phyloP scores from a whole-genome alignment of 768 basidiomycete species.

The Lanmaoa rubissima region DNA sequence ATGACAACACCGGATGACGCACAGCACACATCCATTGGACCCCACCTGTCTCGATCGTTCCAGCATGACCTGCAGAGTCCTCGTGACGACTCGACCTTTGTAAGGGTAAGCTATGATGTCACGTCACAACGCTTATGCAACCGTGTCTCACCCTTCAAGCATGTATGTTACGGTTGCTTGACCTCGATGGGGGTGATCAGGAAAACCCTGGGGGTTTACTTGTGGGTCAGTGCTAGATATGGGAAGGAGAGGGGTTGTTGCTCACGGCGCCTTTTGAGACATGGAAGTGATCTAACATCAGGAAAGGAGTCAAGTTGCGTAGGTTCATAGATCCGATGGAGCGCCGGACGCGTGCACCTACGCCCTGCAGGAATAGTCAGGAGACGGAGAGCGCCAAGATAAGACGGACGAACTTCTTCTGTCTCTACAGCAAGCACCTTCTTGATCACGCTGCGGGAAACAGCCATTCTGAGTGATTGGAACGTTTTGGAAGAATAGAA shows the following conservation, averaged over 20 bases:
- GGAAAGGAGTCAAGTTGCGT: slow-evolving; percentile 84
- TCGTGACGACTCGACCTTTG: slow-evolving; percentile 75
- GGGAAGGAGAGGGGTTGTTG: slow-evolving; percentile 1
- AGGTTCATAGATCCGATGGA: slow-evolving; percentile 77
- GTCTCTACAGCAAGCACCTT: slow-evolving; percentile 76
- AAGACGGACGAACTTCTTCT: slow-evolving; percentile 50
- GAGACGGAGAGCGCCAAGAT: background rate
- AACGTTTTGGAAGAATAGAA: background rate
- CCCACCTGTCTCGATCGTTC: slow-evolving; percentile 74
- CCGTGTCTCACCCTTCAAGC: slow-evolving; percentile 61
- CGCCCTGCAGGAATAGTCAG: slow-evolving; percentile 48
- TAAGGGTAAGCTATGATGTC: background rate
- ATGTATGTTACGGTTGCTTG: slow-evolving; percentile 90
- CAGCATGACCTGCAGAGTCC: slow-evolving; percentile 86
- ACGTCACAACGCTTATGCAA: background rate
- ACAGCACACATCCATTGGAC: slow-evolving; percentile 96
- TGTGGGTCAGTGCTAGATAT: background rate
- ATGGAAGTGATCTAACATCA: slow-evolving; percentile 86
- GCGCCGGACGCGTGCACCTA: slow-evolving; percentile 78
- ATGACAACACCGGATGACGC: slow-evolving; percentile 24
- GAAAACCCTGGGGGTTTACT: slow-evolving; percentile 61
- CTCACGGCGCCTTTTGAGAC: slow-evolving; percentile 66
- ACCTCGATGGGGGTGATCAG: slow-evolving; percentile 91
- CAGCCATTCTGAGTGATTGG: slow-evolving; percentile 26
- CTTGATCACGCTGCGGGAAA: slow-evolving; percentile 70